Conservation (phyloP, 805 yeast genomes). For the Metschnikowia shivogae region DNA sequence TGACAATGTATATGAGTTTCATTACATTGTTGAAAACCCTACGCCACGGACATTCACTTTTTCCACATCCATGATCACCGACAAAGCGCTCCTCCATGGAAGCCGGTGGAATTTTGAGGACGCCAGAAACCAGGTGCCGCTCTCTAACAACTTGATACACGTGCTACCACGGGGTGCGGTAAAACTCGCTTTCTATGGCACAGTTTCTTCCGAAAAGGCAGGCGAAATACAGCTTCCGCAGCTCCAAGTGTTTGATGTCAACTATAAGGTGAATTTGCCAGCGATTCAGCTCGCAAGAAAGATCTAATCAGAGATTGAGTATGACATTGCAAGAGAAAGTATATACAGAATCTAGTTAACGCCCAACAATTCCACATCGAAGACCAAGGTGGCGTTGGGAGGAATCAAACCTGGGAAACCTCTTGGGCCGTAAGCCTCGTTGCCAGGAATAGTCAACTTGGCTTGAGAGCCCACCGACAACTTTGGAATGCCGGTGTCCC, state of each 20-base stretch:
- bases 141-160: constrained; percentile 37
- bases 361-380: constrained; percentile 71
- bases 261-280: constrained; percentile 58
- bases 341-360: constrained; percentile 36
- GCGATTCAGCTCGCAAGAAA: constrained; percentile 6
- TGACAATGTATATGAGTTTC: constrained; percentile 24
- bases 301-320: constrained; percentile 1
- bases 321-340: not conserved
- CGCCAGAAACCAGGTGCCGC: constrained; percentile 21
- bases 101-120: constrained; percentile 14
- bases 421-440: constrained; percentile 88
- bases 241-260: constrained; percentile 62
- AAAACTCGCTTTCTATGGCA: constrained; percentile 30
- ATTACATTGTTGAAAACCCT: constrained; percentile 67
- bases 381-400: constrained; percentile 89
- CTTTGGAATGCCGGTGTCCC: constrained; percentile 94
- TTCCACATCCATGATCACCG: constrained; percentile 28
- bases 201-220: constrained; percentile 10
- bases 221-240: constrained; percentile 47
- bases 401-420: constrained; percentile 98
- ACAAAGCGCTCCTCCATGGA: constrained; percentile 11
- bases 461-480: constrained; percentile 92
- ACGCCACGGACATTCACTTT: constrained; percentile 67
- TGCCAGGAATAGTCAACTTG: constrained; percentile 85
- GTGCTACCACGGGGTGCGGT: constrained; percentile 62